Evolutionary conservation across 1,139 yeast species (phyloP), one percentile per base, ranked within the genome.

Genomic region (Groenewaldozyma auringiensis): DNA sequence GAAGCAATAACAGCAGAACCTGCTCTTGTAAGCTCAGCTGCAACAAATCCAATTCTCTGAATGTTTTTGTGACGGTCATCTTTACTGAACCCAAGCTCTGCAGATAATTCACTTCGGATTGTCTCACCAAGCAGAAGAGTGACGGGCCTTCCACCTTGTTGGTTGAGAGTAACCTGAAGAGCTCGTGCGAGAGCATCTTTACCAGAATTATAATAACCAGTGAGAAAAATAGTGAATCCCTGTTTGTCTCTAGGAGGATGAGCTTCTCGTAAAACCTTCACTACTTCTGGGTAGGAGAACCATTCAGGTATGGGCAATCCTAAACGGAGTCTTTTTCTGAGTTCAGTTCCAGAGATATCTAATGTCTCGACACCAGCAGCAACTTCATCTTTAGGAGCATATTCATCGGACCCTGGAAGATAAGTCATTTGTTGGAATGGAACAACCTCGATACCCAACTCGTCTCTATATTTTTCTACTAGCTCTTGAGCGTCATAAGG

Each of bases 211-310:
- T 75, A 76, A 59, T 74, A 70, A 54, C 83, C 82, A 37, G 80
- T 71, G 53, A 79, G 73, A 57, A 70, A 74, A 54, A 81, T 69
- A 9, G 85, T 87, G 67, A 89, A 89, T 38, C 97, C 97, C 70
- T 89, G 97, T 51, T 75, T 67, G 50, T 74, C 77, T 68, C 96
- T 81, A 52, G 97, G 96, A 50, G 97, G 97, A 66, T 89, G 89
- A 40, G 94, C 80, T 57, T 87, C 94, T 64, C 97, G 82, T 60
- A 89, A 76, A 51, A 89, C 89, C 64, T 78, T 76, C 50, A 89
- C 97, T 42, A 89, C 96, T 67, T 89, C 96, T 3, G 96, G 96
- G 68, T 89, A 89, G 2, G 96, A 86, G 69, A 89, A 89, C 97
- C 97, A 89, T 60, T 79, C 94, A 50, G 97, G 97, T 56, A 89